A percentile compares a stretch with the other conserved stretches of the same genome.
Conservation (phyloP, 208 protist genomes). For the Acanthamoeba triangularis region DNA sequence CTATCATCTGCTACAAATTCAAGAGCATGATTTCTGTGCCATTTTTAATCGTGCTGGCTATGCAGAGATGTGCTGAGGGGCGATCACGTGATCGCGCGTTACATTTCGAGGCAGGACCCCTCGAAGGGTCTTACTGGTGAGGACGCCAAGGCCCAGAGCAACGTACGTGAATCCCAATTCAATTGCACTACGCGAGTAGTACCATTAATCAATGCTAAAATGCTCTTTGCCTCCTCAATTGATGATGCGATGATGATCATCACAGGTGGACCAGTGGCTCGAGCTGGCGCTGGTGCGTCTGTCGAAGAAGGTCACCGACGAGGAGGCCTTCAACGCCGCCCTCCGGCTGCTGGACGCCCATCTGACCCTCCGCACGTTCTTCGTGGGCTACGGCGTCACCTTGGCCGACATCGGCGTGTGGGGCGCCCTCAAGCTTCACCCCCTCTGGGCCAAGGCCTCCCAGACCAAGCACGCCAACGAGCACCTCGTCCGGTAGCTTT, state of each 20-base stretch:
- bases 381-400: conserved; percentile 59
- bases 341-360: conserved; percentile 40
- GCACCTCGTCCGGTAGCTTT: conserved; percentile 35
- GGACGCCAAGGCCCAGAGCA: not conserved
- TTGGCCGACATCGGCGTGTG: conserved; percentile 71
- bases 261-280: conserved; percentile 73
- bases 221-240: not conserved
- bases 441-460: conserved; percentile 58
- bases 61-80: conserved; percentile 56
- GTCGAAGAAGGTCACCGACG: not conserved
- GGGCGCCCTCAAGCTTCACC: conserved; percentile 43
- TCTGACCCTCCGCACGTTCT: conserved; percentile 72
- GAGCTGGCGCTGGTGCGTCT: conserved; percentile 39
- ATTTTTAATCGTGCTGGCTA: not conserved
- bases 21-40: not conserved
- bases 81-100: conserved; percentile 45
- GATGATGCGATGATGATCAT: too few relatives aligned
- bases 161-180: not conserved
- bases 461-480: conserved; percentile 30
- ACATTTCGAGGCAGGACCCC: conserved; percentile 38
- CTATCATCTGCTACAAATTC: not conserved
- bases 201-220: not conserved
- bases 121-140: conserved; percentile 51
- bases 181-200: not conserved
- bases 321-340: conserved; percentile 10